phyloP scores from a whole-genome alignment of 2,329 filamentous ascomycete species.

The Ophiostoma montium region DNA sequence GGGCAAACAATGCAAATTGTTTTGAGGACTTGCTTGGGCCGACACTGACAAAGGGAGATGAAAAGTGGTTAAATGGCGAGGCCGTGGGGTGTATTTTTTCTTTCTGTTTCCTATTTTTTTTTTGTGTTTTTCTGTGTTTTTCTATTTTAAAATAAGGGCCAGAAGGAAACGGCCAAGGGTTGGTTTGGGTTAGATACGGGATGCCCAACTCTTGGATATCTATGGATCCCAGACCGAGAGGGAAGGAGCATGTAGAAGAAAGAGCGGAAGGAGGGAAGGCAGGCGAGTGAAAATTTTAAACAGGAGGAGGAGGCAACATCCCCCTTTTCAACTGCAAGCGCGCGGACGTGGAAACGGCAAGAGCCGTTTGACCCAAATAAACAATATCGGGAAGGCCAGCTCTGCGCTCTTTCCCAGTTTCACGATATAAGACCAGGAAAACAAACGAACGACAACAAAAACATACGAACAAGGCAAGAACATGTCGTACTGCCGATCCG shows the following conservation, averaged over 20 bases:
- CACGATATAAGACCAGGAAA: neutral
- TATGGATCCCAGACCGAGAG: neutral
- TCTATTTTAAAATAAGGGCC: too few relatives aligned
- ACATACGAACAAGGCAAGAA: neutral
- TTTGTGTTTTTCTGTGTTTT: too few relatives aligned
- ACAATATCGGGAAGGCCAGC: conserved; percentile 1
- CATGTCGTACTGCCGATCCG: conserved; percentile 3
- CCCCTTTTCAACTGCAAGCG: neutral
- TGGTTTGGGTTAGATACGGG: too few relatives aligned
- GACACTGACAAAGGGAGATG: too few relatives aligned
- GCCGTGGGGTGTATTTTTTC: too few relatives aligned
- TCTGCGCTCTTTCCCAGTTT: conserved; percentile 2
- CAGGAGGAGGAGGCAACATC: neutral
- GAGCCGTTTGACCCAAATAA: neutral
- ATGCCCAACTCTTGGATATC: too few relatives aligned
- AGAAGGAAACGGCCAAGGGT: too few relatives aligned
- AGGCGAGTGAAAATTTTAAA: neutral
- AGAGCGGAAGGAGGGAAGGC: neutral
- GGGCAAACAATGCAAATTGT: neutral
- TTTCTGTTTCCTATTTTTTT: too few relatives aligned
- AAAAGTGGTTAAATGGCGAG: too few relatives aligned
- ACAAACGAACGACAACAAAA: too few relatives aligned
- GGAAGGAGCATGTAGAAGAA: neutral
- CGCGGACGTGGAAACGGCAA: neutral
- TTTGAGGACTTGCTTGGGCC: too few relatives aligned